Percentiles rank a stretch among this genome's conserved stretches.
phyloP scores from a whole-genome alignment of 1,139 yeast species.

The Blastobotrys serpentis region DNA sequence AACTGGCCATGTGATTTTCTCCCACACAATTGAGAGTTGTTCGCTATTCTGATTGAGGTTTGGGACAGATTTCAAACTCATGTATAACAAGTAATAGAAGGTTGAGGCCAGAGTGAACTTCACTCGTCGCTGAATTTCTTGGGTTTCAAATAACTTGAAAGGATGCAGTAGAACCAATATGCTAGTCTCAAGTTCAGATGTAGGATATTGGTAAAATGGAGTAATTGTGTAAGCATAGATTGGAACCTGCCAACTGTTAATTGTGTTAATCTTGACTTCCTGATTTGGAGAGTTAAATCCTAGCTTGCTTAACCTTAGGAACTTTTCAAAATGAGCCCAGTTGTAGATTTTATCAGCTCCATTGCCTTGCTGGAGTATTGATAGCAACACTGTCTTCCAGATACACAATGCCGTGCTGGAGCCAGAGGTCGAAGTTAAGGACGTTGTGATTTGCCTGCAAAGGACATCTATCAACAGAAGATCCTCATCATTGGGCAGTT shows the following conservation, averaged over 20 bases:
- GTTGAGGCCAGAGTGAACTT: constrained; percentile 6
- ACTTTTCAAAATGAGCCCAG: constrained; percentile 24
- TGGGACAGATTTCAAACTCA: constrained; percentile 19
- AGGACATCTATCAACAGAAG: not conserved
- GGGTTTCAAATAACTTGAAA: constrained; percentile 18
- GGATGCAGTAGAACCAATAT: constrained; percentile 24
- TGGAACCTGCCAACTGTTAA: constrained; percentile 24
- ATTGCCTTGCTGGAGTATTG: constrained; percentile 19
- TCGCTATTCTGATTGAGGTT: constrained; percentile 12
- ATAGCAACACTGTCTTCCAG: constrained; percentile 25
- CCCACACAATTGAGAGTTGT: constrained; percentile 21
- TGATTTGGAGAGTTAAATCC: constrained; percentile 25
- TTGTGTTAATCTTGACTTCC: constrained; percentile 23
- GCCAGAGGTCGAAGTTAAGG: not conserved
- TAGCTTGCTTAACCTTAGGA: constrained; percentile 24
- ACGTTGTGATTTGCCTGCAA: not conserved
- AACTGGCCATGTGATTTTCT: constrained; percentile 18
- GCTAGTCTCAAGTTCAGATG: constrained; percentile 11
- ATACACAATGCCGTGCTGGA: constrained; percentile 21
- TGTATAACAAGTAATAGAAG: constrained; percentile 10
- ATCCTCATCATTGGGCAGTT: not conserved
- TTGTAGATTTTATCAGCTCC: constrained; percentile 21
- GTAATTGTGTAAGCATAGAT: constrained; percentile 22
- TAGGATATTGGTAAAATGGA: constrained; percentile 14
- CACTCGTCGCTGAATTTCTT: constrained; percentile 14